phyloP scores from a whole-genome alignment of 2,329 filamentous ascomycete species.

The Botrytis medusae region DNA sequence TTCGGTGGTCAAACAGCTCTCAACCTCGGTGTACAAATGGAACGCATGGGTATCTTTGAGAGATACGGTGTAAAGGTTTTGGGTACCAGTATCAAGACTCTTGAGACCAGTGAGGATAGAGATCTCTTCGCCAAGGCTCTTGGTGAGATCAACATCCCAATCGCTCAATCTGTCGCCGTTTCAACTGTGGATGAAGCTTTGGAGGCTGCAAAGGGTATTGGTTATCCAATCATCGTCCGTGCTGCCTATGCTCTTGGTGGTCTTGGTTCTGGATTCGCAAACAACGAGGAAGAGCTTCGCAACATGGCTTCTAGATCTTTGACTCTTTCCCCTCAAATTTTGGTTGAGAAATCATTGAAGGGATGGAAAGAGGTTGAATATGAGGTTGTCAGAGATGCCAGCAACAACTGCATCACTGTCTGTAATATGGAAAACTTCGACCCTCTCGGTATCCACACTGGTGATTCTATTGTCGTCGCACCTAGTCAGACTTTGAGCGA shows the following conservation, averaged over 20 bases:
- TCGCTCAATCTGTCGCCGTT: slow-evolving; percentile 93
- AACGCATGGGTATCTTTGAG: slow-evolving; percentile 92
- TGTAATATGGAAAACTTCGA: slow-evolving; percentile 99
- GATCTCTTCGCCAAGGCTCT: slow-evolving; percentile 94
- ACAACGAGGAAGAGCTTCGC: slow-evolving; percentile 88
- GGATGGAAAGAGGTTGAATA: slow-evolving; percentile 99
- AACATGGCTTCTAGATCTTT: slow-evolving; percentile 91
- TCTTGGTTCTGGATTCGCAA: slow-evolving; percentile 93
- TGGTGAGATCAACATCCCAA: slow-evolving; percentile 96
- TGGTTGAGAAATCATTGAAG: slow-evolving; percentile 98
- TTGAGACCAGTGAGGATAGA: slow-evolving; percentile 93
- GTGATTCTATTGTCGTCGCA: slow-evolving; percentile 97
- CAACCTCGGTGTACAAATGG: slow-evolving; percentile 96
- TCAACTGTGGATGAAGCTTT: slow-evolving; percentile 89
- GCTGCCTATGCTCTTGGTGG: slow-evolving; percentile 95
- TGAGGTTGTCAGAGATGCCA: slow-evolving; percentile 93
- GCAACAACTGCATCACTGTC: slow-evolving; percentile 98
- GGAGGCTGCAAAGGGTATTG: slow-evolving; percentile 79
- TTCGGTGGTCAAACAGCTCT: slow-evolving; percentile 97
- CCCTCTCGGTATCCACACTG: slow-evolving; percentile 94
- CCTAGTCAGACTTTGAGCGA: slow-evolving; percentile 96
- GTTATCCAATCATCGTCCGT: slow-evolving; percentile 97
- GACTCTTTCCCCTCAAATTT: slow-evolving; percentile 89
- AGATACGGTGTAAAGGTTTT: slow-evolving; percentile 94
- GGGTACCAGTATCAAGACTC: slow-evolving; percentile 89